These are phyloP conservation scores for Camelina laxa DNA, from an alignment of 345 rosid species.

Conservation along the genomic window DNA sequence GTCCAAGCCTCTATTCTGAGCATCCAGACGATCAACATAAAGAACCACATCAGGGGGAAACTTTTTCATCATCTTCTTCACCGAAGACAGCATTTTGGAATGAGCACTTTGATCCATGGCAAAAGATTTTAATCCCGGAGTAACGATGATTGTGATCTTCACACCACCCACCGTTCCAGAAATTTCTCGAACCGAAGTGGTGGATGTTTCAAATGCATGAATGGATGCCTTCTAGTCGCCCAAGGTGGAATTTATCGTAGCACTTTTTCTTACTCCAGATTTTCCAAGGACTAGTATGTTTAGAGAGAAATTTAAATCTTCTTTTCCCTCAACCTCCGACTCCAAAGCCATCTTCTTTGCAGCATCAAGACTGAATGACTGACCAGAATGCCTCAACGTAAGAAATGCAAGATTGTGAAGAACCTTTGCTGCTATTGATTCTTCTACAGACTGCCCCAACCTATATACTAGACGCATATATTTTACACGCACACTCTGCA, in stretches of 20 bases:
- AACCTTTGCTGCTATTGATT: conserved; percentile 69
- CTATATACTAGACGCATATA: conserved; percentile 82
- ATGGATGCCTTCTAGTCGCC: conserved; percentile 65
- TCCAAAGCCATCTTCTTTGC: conserved; percentile 72
- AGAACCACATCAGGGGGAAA: conserved; percentile 82
- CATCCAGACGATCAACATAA: conserved; percentile 75
- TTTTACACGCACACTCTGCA: conserved; percentile 71
- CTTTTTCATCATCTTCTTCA: conserved; percentile 62
- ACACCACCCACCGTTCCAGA: conserved; percentile 63
- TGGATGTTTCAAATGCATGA: conserved; percentile 81
- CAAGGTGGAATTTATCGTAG: conserved; percentile 85
- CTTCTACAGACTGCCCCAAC: conserved; percentile 79
- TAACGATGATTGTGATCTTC: conserved; percentile 51
- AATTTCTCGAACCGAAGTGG: conserved; percentile 65
- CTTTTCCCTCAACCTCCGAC: conserved; percentile 63
- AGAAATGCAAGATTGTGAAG: conserved; percentile 68
- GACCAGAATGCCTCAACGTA: conserved; percentile 72
- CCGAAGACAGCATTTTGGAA: conserved; percentile 55
- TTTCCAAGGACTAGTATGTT: conserved; percentile 89
- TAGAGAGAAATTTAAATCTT: conserved; percentile 66
- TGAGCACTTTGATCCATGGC: conserved; percentile 65
- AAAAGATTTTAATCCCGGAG: conserved; percentile 69
- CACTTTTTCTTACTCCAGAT: conserved; percentile 92
- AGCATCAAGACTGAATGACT: conserved; percentile 68
- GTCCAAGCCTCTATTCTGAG: conserved; percentile 67